These are phyloP conservation scores for Pseudofabraea citricarpa DNA, from an alignment of 2,329 filamentous ascomycete species.

Conservation along the genomic window DNA sequence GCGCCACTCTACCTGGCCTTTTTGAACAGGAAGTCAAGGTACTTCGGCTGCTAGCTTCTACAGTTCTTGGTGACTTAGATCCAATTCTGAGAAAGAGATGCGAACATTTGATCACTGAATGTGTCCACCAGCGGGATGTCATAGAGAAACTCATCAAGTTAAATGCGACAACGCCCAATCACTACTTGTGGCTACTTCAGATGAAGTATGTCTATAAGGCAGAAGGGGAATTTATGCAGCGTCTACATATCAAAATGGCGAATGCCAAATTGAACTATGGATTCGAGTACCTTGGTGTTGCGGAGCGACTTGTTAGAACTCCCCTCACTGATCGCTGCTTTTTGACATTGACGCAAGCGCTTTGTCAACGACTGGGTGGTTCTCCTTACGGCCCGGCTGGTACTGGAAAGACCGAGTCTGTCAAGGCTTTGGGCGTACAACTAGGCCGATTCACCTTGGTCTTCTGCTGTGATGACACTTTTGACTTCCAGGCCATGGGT, in stretches of 20 bases:
- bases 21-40: slow-evolving; percentile 82
- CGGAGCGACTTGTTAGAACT: slow-evolving; percentile 92
- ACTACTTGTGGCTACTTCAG: slow-evolving; percentile 90
- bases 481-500: slow-evolving; percentile 99
- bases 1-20: slow-evolving; percentile 61
- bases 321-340: slow-evolving; percentile 98
- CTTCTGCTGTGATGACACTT: slow-evolving; percentile 99
- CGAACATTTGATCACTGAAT: slow-evolving; percentile 97
- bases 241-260: slow-evolving; percentile 90
- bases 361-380: slow-evolving; percentile 91
- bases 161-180: slow-evolving; percentile 68
- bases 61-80: slow-evolving; percentile 85
- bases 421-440: slow-evolving; percentile 95
- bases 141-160: slow-evolving; percentile 80
- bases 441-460: slow-evolving; percentile 96
- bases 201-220: slow-evolving; percentile 93
- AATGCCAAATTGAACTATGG: slow-evolving; percentile 94
- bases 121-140: slow-evolving; percentile 92
- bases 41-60: slow-evolving; percentile 78
- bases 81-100: slow-evolving; percentile 90
- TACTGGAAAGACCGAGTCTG: slow-evolving; percentile 98
- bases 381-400: slow-evolving; percentile 96
- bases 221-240: slow-evolving; percentile 75
- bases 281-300: slow-evolving; percentile 95
- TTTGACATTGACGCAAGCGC: slow-evolving; percentile 90